These are phyloP conservation scores for Noccaea bulbosa DNA, from an alignment of 345 rosid genomes.

Conservation along the genomic window DNA sequence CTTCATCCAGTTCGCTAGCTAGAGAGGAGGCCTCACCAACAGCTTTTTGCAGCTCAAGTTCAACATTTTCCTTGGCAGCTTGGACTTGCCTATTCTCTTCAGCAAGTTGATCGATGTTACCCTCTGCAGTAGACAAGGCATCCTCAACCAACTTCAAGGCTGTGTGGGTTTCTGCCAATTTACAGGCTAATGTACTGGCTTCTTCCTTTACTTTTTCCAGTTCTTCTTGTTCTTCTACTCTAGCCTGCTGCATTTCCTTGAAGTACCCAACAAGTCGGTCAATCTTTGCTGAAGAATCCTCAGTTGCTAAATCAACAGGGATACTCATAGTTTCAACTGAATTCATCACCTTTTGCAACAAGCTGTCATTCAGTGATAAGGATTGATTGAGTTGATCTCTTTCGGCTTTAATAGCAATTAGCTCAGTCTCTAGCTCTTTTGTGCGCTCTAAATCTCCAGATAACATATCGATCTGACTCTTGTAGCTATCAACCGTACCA, in stretches of 20 bases:
- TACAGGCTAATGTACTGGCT: conserved; percentile 46
- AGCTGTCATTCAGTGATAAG: conserved; percentile 57
- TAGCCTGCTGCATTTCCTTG: conserved; percentile 59
- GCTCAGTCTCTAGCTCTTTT: conserved; percentile 67
- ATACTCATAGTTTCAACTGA: conserved; percentile 54
- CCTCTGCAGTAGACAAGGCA: conserved; percentile 59
- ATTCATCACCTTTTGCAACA: conserved; percentile 57
- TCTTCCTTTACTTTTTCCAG: conserved; percentile 55
- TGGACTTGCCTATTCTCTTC: conserved; percentile 62
- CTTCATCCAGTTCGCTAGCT: conserved; percentile 57
- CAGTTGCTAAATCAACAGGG: conserved; percentile 55
- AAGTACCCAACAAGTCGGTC: conserved; percentile 63
- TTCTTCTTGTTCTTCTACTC: conserved; percentile 57
- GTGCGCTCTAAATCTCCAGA: conserved; percentile 58
- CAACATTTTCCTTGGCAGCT: conserved; percentile 53
- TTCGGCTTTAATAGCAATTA: conserved; percentile 54
- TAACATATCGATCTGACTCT: conserved; percentile 58
- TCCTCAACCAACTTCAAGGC: conserved; percentile 57
- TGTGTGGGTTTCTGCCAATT: conserved; percentile 57
- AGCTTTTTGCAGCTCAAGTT: conserved; percentile 65
- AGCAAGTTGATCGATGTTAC: conserved; percentile 49
- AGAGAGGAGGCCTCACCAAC: conserved; percentile 56
- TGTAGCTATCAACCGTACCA: conserved; percentile 54
- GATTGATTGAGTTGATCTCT: conserved; percentile 65
- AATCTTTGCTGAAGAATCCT: conserved; percentile 66